Evolutionary conservation across 1,284 basidiomycete genomes (phyloP), one percentile per base, ranked within the genome.

Genomic region (Ceratobasidium sp.): DNA sequence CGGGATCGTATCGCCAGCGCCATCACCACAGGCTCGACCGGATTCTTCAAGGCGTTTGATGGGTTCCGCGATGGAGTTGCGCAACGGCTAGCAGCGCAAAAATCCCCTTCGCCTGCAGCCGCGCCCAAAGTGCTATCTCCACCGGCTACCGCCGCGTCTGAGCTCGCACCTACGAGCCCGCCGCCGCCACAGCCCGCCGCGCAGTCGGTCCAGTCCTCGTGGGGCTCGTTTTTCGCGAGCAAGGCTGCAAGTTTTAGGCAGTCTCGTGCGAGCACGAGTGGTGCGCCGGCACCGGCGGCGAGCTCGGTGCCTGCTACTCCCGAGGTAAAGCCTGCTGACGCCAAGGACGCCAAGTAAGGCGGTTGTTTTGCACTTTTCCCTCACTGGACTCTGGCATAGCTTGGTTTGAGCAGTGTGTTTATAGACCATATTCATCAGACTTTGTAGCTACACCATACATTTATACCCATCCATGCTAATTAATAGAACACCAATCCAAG

Each of bases 1-100:
- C 89, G 94, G 4, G 96, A 97, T 83, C 95, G 93, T 0, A 90
- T 97, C 55, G 89, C 91, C 18, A 89, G 91, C 38, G 95, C 94
- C 0, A 82, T 96, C 60, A 89, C 89, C 0, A 88, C 88, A 1
- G 93, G 95, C 8, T 94, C 94, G 0, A 89, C 93, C n/a, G 92
- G 89, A 78, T 91, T 98, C 81, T 92, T 96, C 86, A 94, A 92
- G 80, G 95, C 95, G 0, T 91, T 96, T 27, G 94, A 95, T 82
- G 94, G 94, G 44, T 93, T 96, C 20, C 88, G 91, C n/a, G 93
- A 87, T 41, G 78, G 77, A 16, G 79, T 81, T 4, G 50, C 79
- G 2, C 67, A 77, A 30, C 73, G 80, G 33, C 50, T 81, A 27
- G 78, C 79, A 18, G 77, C 71, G 35, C 78, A 65, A 77, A 46